A percentile compares a stretch with the other conserved stretches of the same genome.
These are phyloP conservation scores for Fusarium sp. DNA, from an alignment of 2,329 filamentous ascomycete species.

Conservation along the genomic window DNA sequence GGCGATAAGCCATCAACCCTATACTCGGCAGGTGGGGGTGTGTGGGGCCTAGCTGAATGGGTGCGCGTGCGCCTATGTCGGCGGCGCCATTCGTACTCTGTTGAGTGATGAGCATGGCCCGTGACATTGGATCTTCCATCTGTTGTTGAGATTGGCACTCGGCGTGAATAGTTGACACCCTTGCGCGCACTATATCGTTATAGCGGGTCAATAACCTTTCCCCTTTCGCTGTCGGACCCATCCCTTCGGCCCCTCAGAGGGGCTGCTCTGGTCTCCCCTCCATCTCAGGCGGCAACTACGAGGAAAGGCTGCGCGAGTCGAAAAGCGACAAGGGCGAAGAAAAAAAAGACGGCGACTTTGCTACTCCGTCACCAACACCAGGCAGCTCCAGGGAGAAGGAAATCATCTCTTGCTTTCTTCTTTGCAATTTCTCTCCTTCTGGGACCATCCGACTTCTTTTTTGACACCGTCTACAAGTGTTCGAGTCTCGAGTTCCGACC, in stretches of 20 bases:
- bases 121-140: conserved; percentile 9
- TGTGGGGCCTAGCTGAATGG: conserved; percentile 11
- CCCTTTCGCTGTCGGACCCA: conserved; percentile 7
- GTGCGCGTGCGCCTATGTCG: conserved; percentile 25
- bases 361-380: conserved; percentile 13
- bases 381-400: conserved; percentile 12
- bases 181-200: background rate
- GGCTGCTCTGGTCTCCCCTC: conserved; percentile 3
- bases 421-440: background rate
- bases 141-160: conserved; percentile 23
- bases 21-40: conserved; percentile 36
- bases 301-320: conserved; percentile 17
- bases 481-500: background rate
- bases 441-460: background rate
- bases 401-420: background rate
- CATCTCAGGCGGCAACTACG: conserved; percentile 23
- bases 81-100: conserved; percentile 5
- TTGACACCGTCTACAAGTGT: background rate
- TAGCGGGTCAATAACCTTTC: conserved; percentile 14
- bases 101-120: conserved; percentile 12
- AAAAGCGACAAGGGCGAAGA: conserved; percentile 24
- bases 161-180: background rate
- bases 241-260: conserved; percentile 20
- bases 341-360: conserved; percentile 5
- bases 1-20: conserved; percentile 28